A percentile compares a stretch with the other conserved stretches of the same genome.
phyloP scores from a whole-genome alignment of 805 yeast species.

The Yamadazyma kitorensis region DNA sequence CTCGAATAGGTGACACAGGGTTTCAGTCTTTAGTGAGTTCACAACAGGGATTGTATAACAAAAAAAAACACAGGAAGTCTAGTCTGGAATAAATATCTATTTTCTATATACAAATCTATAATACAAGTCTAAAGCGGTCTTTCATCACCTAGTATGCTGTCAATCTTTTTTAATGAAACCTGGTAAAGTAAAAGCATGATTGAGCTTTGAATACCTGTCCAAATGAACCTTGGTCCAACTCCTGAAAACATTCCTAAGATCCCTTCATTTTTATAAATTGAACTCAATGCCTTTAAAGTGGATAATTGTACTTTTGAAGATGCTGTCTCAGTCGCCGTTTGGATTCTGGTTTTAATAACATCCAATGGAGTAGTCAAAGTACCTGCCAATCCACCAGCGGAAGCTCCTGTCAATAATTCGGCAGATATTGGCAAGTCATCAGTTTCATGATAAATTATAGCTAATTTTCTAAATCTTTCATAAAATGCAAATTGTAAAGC shows the following conservation, averaged over 20 bases:
- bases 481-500: conserved; percentile 96
- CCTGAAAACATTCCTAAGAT: conserved; percentile 81
- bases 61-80: too few species aligned
- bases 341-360: conserved; percentile 88
- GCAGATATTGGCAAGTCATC: conserved; percentile 51
- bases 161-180: conserved; percentile 56
- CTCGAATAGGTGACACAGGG: too few species aligned
- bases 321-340: conserved; percentile 63
- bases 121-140: too few species aligned
- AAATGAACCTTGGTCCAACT: conserved; percentile 92
- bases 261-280: conserved; percentile 72
- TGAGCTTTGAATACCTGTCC: conserved; percentile 96
- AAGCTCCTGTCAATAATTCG: conserved; percentile 87
- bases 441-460: conserved; percentile 38
- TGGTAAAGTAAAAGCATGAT: conserved; percentile 91
- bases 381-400: conserved; percentile 94
- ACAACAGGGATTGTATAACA: too few species aligned
- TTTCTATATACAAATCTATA: too few species aligned
- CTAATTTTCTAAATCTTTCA: conserved; percentile 71
- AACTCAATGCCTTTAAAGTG: conserved; percentile 29
- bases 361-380: conserved; percentile 86
- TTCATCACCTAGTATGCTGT: conserved; percentile 10
- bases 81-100: too few species aligned
- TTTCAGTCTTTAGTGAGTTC: too few species aligned
- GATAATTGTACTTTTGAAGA: conserved; percentile 14